Evolutionary conservation across 805 yeast genomes (phyloP).

Genomic region (Ogataea kodamae): DNA sequence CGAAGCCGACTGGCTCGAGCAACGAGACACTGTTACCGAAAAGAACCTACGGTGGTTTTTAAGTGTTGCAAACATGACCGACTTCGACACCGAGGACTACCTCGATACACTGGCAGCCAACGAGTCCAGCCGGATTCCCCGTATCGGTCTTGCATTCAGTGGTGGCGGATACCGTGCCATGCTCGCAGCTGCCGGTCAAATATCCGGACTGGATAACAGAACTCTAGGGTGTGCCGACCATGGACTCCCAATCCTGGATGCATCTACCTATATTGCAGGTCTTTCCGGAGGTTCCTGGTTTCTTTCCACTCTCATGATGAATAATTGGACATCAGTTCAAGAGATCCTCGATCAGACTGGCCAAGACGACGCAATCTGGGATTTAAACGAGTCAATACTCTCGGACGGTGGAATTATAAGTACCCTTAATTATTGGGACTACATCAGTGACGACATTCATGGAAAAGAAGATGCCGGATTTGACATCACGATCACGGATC

Average conservation of each 20-base stretch:
- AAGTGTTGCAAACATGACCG: constrained; percentile 42
- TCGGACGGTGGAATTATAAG: constrained; percentile 59
- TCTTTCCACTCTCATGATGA: constrained; percentile 61
- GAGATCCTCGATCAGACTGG: constrained; percentile 44
- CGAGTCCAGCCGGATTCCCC: constrained; percentile 30
- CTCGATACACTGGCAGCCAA: constrained; percentile 29
- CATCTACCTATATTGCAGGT: constrained; percentile 69
- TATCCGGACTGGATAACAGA: constrained; percentile 75
- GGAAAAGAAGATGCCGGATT: constrained; percentile 62
- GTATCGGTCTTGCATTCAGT: constrained; percentile 60
- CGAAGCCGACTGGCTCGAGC: constrained; percentile 53
- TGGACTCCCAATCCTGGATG: constrained; percentile 73
- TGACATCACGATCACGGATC: constrained; percentile 64
- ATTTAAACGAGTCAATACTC: constrained; percentile 56
- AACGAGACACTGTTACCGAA: constrained; percentile 44
- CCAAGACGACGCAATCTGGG: constrained; percentile 57
- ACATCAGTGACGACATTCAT: constrained; percentile 49
- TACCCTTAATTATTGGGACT: constrained; percentile 51
- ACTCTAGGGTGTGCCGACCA: constrained; percentile 48
- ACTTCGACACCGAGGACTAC: constrained; percentile 45
- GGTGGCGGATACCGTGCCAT: constrained; percentile 94
- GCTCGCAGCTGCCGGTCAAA: constrained; percentile 79
- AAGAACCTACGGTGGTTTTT: constrained; percentile 45
- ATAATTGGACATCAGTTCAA: constrained; percentile 71
- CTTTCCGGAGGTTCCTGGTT: constrained; percentile 87